Evolutionary conservation across 75 land plant species (phyloP), one percentile per base, ranked within the genome.

Genomic region (Larix kaempferi): DNA sequence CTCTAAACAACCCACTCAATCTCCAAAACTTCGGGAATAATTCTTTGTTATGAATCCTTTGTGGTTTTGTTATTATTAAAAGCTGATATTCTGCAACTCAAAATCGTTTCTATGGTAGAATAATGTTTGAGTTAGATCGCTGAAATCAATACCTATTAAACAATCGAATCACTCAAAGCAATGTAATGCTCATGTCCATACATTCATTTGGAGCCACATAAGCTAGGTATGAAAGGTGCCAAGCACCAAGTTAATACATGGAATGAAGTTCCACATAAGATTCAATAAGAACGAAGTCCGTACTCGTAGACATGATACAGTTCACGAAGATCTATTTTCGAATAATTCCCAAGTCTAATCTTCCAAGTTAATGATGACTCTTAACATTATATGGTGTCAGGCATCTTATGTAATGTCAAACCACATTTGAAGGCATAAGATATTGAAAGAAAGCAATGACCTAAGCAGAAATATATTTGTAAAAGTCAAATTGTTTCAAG

Each of bases 321-420:
- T 17, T 10, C 39, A 12, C 73, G 19, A 69, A 12, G 23, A 39
- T 39, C 73, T 22, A 7, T 17, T 35, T 6, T 29, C 2, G 4
- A 65, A 65, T 37, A 33, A 33, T 65, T 65, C 33, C 39, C 69
- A 35, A 69, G 22, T 39, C 41, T 41, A 69, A 69, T 69, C 73
- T 54, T 41, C 73, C 73, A 69, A 39, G 52, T 41, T 44, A 39
- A 69, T 21, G 21, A 39, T 69, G 44, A 37, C 35, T 37, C 12
- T 39, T n/a, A 39, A 22, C n/a, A 44, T 19, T 67, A 33, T 44
- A 67, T 44, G 44, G 17, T 37, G 44, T 67, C 22, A n/a, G 23
- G 12, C 39, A 69, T 33, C 72, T 35, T 11, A 69, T 65, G 12
- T 39, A 39, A 69, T 39, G 49, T 35, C 72, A 69, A 19, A 19